phyloP scores from a whole-genome alignment of 164 flowering plant species.

The Nymphaea thermarum region DNA sequence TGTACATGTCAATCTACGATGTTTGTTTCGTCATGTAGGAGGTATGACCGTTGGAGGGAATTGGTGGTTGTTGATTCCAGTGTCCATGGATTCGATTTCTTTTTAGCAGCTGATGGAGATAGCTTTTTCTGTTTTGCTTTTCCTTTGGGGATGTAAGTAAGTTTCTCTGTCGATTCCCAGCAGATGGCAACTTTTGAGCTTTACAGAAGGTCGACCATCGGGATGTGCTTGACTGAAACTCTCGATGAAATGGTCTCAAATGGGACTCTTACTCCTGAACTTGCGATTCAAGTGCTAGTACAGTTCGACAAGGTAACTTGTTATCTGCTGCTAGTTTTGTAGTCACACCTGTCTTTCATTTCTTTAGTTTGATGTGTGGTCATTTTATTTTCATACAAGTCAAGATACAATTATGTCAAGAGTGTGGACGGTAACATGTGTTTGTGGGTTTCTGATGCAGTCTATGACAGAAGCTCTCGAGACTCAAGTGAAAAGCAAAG shows the following conservation, averaged over 20 bases:
- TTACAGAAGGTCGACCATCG: slow-evolving; percentile 87
- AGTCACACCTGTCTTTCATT: background rate
- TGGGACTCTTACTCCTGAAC: slow-evolving; percentile 77
- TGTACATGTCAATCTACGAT: background rate
- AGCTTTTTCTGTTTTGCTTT: background rate
- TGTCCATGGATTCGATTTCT: no score
- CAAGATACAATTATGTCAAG: background rate
- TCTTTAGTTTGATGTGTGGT: background rate
- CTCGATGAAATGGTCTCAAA: slow-evolving; percentile 87
- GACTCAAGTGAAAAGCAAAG: slow-evolving; percentile 66
- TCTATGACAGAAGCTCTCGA: slow-evolving; percentile 75
- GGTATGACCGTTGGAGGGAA: no score
- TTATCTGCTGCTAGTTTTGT: background rate
- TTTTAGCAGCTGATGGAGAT: background rate
- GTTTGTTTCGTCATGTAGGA: background rate
- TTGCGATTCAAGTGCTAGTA: slow-evolving; percentile 89
- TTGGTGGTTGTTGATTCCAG: no score
- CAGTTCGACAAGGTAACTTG: slow-evolving; percentile 79
- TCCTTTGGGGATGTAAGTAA: background rate
- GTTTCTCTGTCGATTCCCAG: background rate
- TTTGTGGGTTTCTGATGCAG: slow-evolving; percentile 11
- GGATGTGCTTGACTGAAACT: slow-evolving; percentile 94
- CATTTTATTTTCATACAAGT: background rate
- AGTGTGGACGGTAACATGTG: no score
- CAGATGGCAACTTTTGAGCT: slow-evolving; percentile 90